Base-by-base conservation (phyloP, 2,329 filamentous ascomycete species). In the Leptographium galeiforme region DNA sequence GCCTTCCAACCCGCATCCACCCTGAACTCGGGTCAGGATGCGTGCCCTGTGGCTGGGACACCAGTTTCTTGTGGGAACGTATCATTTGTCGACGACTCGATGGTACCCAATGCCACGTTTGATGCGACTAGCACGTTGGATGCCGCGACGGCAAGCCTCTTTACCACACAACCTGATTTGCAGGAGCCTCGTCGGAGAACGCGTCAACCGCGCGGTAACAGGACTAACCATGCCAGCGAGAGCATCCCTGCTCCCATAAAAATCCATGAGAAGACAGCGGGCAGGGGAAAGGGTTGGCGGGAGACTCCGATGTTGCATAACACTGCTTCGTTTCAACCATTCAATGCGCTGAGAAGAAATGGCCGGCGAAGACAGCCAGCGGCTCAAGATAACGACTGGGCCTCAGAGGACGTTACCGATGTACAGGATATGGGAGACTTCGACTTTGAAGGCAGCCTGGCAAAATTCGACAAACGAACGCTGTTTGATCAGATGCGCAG, bases 361-460 rank as follows among this genome's bases (percentile, higher is more conserved):
- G 72, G 60, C 73, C 71, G 56, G 70, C 66, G 54, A 72, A 67
- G 60, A 67, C 65, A 47, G 65, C 49, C 1, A 53, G 33, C 30
- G n/a, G n/a, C n/a, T n/a, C 50, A 67, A 10, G 78, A 88, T 45
- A 94, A 89, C 64, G 91, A 89, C 4, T 97, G 91, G 90, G 89
- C 88, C 5, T 96, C 91, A 0, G 93, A 96, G 64, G 91, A 97
- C 63, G 90, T 91, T 25, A 96, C 89, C 0, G 93, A 97, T 64
- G 87, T 93, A 25, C 87, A 91, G 68, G 91, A 94, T 64, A 79
- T 93, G 74, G 88, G 87, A 12, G 93, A 97, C 57, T 97, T 97
- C 61, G 91, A 97, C 67, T 97, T 97, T 62, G 84, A 87, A 61
- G 83, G 82, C 53, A 89, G 89, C 59, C 75, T 97, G 36, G 90